Evolutionary conservation across 225 moss, liverwort and hornwort genomes (phyloP), one percentile per base, ranked within the genome.

Genomic region (Thuidium tamariscinum): DNA sequence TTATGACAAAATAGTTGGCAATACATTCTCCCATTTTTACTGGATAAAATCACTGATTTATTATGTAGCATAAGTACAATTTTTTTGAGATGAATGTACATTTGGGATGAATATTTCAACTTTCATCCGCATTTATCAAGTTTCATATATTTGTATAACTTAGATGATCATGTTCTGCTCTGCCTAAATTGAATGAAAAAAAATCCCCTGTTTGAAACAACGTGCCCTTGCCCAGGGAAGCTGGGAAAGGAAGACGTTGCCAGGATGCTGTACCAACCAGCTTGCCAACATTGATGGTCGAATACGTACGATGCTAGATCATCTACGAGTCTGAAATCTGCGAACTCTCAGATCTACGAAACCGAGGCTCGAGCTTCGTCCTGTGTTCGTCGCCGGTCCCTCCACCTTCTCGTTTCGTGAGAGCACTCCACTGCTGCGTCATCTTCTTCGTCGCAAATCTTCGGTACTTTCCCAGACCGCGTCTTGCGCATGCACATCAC

Each of bases 21-120:
- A 71, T 18, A 46, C 1, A 6, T 29, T 27, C 71, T 1, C 2
- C 3, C 0, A 70, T 27, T 42, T 9, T 0, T 0, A 16, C 0
- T 42, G 10, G 3, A 70, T 27, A 16, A 27, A 42, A 27, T 42
- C 1, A 0, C 1, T 27, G 2, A 42, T 42, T 39, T 42, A 2
- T 3, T 42, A 27, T 9, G 27, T 42, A 26, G 2, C 17, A 4
- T 10, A 46, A 10, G 0, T 10, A 46, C 10, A 71, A 6, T 16
- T 71, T 71, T 71, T 2, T 0, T 0, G 0, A 5, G 70, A 27
- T 44, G 44, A 42, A 44, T 71, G 16, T 29, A 10, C 16, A 16
- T 46, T 4, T 2, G 0, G 3, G 18, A 46, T 72, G 72, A 46
- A 72, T 10, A 19, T 46, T 72, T 10, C 11, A 44, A 29, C 2